A percentile compares a stretch with the other conserved stretches of the same genome.
These are phyloP conservation scores for Vigna trinervia DNA, from an alignment of 306 rosid species.

Conservation along the genomic window DNA sequence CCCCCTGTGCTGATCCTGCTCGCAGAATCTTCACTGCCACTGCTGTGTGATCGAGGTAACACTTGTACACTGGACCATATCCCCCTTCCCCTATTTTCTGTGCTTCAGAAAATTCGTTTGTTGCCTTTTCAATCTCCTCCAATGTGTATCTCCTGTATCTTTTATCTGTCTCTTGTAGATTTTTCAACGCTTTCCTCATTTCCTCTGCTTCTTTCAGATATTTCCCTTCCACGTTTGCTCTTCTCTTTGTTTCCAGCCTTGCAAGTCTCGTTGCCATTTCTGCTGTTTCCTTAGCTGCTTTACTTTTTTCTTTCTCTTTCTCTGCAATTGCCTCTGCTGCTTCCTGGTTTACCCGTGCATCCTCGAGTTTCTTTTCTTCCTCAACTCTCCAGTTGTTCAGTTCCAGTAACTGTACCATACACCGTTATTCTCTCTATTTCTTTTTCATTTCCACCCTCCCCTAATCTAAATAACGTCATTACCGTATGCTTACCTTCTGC, in stretches of 20 bases:
- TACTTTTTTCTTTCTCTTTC: constrained; percentile 79
- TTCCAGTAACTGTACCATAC: constrained; percentile 62
- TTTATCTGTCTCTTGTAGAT: constrained; percentile 61
- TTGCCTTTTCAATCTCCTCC: constrained; percentile 85
- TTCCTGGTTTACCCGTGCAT: constrained; percentile 70
- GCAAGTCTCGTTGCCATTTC: constrained; percentile 87
- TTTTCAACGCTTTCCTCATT: constrained; percentile 61
- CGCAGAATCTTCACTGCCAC: constrained; percentile 92
- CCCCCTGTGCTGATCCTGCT: constrained; percentile 49
- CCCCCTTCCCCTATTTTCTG: constrained; percentile 95
- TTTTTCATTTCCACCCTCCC: too few species aligned
- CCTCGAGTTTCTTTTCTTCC: constrained; percentile 75
- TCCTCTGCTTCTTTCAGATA: constrained; percentile 76
- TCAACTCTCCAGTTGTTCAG: constrained; percentile 59
- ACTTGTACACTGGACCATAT: constrained; percentile 80
- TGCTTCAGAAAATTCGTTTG: constrained; percentile 61
- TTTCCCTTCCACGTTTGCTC: constrained; percentile 61
- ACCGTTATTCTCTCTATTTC: background rate
- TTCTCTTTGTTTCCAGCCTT: constrained; percentile 61
- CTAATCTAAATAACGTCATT: too few species aligned
- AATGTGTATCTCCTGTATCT: constrained; percentile 73
- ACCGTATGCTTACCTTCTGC: constrained; percentile 57
- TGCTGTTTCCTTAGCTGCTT: constrained; percentile 77
- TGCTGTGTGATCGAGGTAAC: constrained; percentile 76
- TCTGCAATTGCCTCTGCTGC: constrained; percentile 76